A percentile compares a stretch with the other conserved stretches of the same genome.
phyloP scores from a whole-genome alignment of 192 early-diverging fungal genomes.

The Coemansia sp. region DNA sequence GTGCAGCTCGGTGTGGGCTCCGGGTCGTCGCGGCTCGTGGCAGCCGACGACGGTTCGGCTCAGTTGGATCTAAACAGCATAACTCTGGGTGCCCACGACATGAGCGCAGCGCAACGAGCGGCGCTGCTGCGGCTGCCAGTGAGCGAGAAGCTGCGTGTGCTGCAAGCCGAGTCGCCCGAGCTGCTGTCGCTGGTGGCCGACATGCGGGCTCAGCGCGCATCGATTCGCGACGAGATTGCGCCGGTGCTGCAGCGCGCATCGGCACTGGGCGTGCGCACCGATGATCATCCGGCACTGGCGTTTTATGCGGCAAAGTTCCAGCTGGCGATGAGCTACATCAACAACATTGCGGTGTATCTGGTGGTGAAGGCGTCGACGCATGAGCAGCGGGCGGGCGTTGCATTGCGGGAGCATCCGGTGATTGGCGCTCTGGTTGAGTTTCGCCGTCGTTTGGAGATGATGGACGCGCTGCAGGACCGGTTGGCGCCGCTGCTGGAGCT shows the following conservation, averaged over 20 bases:
- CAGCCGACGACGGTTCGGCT: conserved; percentile 27
- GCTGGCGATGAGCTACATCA: conserved; percentile 73
- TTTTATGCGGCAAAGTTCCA: conserved; percentile 53
- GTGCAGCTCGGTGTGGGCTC: conserved; percentile 50
- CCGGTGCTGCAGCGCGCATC: conserved; percentile 33
- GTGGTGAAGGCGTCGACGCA: conserved; percentile 62
- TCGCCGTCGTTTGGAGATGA: conserved; percentile 66
- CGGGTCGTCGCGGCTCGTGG: conserved; percentile 24
- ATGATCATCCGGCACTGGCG: conserved; percentile 49
- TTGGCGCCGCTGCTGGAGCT: conserved; percentile 55
- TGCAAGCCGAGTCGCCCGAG: conserved; percentile 75
- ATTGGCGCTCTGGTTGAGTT: conserved; percentile 74
- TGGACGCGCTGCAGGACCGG: conserved; percentile 66
- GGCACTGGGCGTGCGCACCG: conserved; percentile 25
- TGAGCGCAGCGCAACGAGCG: conserved; percentile 37
- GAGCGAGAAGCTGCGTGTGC: conserved; percentile 61
- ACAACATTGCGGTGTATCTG: conserved; percentile 88
- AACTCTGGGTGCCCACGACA: neutral
- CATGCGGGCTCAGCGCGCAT: conserved; percentile 27
- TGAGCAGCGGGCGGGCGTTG: conserved; percentile 46
- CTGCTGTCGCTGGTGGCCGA: conserved; percentile 67
- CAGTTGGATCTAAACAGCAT: conserved; percentile 20
- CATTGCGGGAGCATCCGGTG: conserved; percentile 81
- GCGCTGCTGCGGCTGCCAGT: conserved; percentile 58
- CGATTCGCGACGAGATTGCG: conserved; percentile 34